Base-by-base conservation (phyloP, 2,329 filamentous ascomycete species). In the Cladobotryum protrusum region DNA sequence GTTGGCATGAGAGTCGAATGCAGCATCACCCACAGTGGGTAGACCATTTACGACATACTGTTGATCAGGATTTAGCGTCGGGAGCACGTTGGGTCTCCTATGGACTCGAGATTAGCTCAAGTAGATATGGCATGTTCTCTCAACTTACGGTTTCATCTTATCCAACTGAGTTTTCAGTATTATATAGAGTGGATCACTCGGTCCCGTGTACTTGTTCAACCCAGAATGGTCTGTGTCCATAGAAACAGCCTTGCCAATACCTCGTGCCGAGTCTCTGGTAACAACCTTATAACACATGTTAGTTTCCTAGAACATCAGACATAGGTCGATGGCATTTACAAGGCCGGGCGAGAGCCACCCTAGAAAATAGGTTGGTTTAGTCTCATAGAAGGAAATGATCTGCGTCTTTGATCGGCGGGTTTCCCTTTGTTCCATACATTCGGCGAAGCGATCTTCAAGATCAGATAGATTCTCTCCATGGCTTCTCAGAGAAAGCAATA, bases 321-420 rank as follows among this genome's bases (percentile, higher is more conserved):
- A 29, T 29, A 29, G 24, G 52, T 42, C 11, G 7, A 29, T 29
- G 24, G 24, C 11, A 29, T 9, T 8, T 29, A 59, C 54, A 2
- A 46, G 8, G 17, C 55, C 55, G 3, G 56, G 6, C 3, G 53
- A 54, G 3, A 56, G 29, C 45, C 49, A 52, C 5, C 48, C 34
- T 2, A 56, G 6, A 0, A 56, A 12, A 41, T 53, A 55, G n/a
- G 49, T 57, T 2, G 54, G 52, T 47, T 56, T 60, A 6, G 46
- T 47, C 32, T 60, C 53, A 44, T 52, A 59, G 35, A 60, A 57
- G 1, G 51, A 52, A 24, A 45, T 29, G 20, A 57, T 52, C 3
- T 15, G n/a, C 3, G 48, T 46, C 11, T 52, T 45, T 11, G 45
- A 41, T 6, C 15, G 9, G 37, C 47, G 5, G 8, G 14, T 17